Evolutionary conservation across 2,329 filamentous ascomycete genomes (phyloP).

Genomic region (Helminthosporium solani): DNA sequence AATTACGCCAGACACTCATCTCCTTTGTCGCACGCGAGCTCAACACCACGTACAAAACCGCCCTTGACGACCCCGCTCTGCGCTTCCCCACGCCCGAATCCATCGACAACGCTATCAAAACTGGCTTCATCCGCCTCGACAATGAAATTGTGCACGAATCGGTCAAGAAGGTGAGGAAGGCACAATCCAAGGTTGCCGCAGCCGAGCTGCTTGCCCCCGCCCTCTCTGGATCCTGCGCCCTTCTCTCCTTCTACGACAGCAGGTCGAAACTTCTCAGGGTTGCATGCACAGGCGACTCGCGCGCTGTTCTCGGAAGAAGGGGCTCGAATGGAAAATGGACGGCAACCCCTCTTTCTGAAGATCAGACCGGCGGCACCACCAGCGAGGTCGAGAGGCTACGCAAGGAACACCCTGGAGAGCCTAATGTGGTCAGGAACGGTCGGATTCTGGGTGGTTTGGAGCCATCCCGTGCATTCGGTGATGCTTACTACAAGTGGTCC

Average conservation of each 20-base stretch:
- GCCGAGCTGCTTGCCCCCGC: slow-evolving; percentile 91
- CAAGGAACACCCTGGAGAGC: slow-evolving; percentile 84
- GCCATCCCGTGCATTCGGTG: slow-evolving; percentile 90
- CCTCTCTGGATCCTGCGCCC: slow-evolving; percentile 92
- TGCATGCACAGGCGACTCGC: slow-evolving; percentile 93
- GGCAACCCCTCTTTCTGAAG: slow-evolving; percentile 83
- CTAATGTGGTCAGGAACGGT: slow-evolving; percentile 82
- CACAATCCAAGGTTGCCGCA: slow-evolving; percentile 84
- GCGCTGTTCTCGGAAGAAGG: slow-evolving; percentile 84
- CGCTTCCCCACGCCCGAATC: slow-evolving; percentile 72
- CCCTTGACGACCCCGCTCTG: slow-evolving; percentile 57
- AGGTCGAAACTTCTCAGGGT: slow-evolving; percentile 84
- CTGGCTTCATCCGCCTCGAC: slow-evolving; percentile 83
- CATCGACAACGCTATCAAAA: slow-evolving; percentile 89
- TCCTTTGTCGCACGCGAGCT: slow-evolving; percentile 90
- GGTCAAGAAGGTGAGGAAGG: slow-evolving; percentile 85
- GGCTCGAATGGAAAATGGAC: slow-evolving; percentile 83
- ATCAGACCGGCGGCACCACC: slow-evolving; percentile 88
- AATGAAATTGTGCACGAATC: slow-evolving; percentile 93
- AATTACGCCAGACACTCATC: slow-evolving; percentile 88
- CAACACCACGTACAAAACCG: slow-evolving; percentile 84
- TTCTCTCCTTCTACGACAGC: slow-evolving; percentile 95
- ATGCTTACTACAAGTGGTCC: slow-evolving; percentile 96
- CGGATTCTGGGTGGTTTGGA: slow-evolving; percentile 90
- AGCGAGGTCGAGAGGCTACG: slow-evolving; percentile 82